phyloP scores from a whole-genome alignment of 768 basidiomycete genomes.

The Agrocybe pediades region DNA sequence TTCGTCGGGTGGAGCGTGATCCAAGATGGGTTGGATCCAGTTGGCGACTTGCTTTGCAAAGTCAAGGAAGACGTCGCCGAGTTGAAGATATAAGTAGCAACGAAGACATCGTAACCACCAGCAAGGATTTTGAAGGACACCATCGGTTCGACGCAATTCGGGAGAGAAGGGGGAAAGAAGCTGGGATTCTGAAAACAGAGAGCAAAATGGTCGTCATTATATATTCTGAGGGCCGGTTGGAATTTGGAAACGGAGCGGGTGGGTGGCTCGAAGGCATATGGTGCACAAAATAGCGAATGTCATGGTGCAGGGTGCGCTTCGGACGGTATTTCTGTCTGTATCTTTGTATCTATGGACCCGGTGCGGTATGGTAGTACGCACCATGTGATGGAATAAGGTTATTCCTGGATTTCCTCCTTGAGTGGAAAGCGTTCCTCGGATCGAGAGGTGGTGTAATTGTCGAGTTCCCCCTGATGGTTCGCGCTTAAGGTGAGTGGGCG shows the following conservation, averaged over 20 bases:
- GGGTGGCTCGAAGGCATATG: not conserved
- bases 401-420: not conserved
- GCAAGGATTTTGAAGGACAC: slow-evolving; percentile 71
- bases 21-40: slow-evolving; percentile 62
- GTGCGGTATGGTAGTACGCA: not conserved
- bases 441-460: not conserved
- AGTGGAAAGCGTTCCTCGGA: not conserved
- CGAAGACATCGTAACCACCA: slow-evolving; percentile 62
- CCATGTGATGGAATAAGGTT: not conserved
- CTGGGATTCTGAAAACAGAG: not conserved
- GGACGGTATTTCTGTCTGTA: not conserved
- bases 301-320: not conserved
- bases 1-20: slow-evolving; percentile 58
- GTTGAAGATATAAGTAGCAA: slow-evolving; percentile 67
- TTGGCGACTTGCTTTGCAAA: slow-evolving; percentile 47
- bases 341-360: not conserved
- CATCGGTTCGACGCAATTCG: slow-evolving; percentile 35
- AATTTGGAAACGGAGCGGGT: too few relatives aligned
- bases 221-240: too few relatives aligned
- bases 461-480: not conserved
- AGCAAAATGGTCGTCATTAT: not conserved
- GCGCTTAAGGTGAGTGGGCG: not conserved
- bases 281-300: not conserved
- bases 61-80: slow-evolving; percentile 47
- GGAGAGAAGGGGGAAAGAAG: not conserved